Evolutionary conservation across 2,329 filamentous ascomycete genomes (phyloP), one percentile per base, ranked within the genome.

Genomic region (Alternaria sp.): DNA sequence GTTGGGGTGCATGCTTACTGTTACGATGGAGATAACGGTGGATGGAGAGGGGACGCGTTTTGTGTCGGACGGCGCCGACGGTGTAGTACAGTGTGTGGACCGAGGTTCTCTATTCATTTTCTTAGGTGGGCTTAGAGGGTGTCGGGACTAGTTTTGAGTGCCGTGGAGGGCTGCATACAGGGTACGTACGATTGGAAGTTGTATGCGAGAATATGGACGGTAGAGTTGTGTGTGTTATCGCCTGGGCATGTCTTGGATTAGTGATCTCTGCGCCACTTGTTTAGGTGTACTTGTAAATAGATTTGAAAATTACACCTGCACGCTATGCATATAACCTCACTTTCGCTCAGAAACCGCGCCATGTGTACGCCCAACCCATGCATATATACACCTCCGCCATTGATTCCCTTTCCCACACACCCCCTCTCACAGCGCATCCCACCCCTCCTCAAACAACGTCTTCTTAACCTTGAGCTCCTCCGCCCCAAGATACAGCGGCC

Each of bases 401-500:
- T 6, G 14, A 23, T 8, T 2, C 12, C 18, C 15, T 2, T 9
- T 12, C 4, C 7, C 20, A 5, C 3, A 6, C 14, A 8, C 7
- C 2, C 18, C 18, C 11, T 30, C 18, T 58, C 49, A 78, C 46
- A 79, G 63, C 15, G 73, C 75, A 56, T 77, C 76, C 77, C 77
- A 80, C 4, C 75, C 77, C 5, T 75, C 75, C 68, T 79, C 78
- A 65, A 80, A 80, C 75, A 79, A 71, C 0, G 71, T 72, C 59
- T 58, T 71, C 72, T 77, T 78, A 11, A 51, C 14, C 47, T 59
- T 65, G 5, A 77, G 55, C 3, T 78, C 76, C 5, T 70, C 60
- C 5, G 60, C 62, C 3, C 58, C 46, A 6, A 79, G 54, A n/a
- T 64, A 62, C 44, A 98, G 81, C 62, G 88, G 87, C 46, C 94